These are phyloP conservation scores for Globisporangium sylvaticum DNA, from an alignment of 352 stramenopile species.

Conservation along the genomic window DNA sequence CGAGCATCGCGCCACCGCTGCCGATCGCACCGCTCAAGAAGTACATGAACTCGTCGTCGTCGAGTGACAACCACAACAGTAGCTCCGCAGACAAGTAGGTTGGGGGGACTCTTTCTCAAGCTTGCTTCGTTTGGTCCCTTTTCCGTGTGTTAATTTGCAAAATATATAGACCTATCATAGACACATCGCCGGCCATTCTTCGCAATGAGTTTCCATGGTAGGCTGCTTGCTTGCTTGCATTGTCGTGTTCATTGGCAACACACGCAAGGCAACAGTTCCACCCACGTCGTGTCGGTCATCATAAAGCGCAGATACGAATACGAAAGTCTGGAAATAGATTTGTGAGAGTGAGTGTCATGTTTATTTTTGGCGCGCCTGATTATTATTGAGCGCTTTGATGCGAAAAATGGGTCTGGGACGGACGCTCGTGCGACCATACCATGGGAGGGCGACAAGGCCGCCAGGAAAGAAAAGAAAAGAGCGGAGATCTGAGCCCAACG, in stretches of 20 bases:
- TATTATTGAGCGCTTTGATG: background rate
- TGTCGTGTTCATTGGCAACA: background rate
- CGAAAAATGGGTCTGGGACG: background rate
- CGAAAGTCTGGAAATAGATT: background rate
- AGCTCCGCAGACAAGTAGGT: background rate
- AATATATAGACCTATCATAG: slow-evolving; percentile 3
- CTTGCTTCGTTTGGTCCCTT: no score
- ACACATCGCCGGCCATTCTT: background rate
- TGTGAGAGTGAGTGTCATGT: background rate
- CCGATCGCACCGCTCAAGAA: slow-evolving; percentile 74
- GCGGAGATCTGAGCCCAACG: background rate
- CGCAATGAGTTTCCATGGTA: background rate
- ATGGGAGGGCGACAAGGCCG: background rate
- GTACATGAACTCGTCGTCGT: slow-evolving; percentile 50
- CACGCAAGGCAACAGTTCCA: background rate
- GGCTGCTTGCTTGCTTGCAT: background rate
- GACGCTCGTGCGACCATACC: background rate
- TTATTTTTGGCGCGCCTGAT: background rate
- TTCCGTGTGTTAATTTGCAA: slow-evolving; percentile 8
- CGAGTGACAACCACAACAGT: background rate
- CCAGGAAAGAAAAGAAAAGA: background rate
- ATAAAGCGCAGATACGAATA: background rate
- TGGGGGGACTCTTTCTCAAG: no score
- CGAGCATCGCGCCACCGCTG: slow-evolving; percentile 30
- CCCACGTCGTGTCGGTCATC: background rate